These are phyloP conservation scores for Syncephalastrum monosporum DNA, from an alignment of 371 early-diverging fungal genomes.

Conservation along the genomic window DNA sequence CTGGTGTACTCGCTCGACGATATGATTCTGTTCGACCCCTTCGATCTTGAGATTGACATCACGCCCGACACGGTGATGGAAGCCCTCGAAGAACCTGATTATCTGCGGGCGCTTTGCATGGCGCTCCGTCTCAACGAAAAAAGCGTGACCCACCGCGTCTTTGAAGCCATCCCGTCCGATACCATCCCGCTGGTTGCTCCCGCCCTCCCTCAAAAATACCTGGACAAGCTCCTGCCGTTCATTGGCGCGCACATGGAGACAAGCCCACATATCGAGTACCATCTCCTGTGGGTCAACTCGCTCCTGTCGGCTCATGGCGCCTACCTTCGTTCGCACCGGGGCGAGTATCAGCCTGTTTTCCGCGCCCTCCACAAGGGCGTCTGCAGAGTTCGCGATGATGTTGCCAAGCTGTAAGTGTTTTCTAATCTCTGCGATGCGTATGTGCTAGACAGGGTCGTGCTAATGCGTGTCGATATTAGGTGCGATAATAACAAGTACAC, in stretches of 20 bases:
- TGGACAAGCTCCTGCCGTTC: constrained; percentile 80
- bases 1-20: constrained; percentile 94
- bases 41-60: constrained; percentile 94
- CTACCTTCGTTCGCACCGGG: constrained; percentile 77
- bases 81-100: constrained; percentile 71
- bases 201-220: constrained; percentile 81
- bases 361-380: constrained; percentile 81
- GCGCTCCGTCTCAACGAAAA: constrained; percentile 89
- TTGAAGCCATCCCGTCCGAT: constrained; percentile 78
- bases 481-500: constrained; percentile 83
- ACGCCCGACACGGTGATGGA: constrained; percentile 85
- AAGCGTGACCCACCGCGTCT: constrained; percentile 69
- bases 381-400: constrained; percentile 65
- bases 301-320: constrained; percentile 80
- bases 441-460: neutral
- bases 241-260: constrained; percentile 74
- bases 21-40: constrained; percentile 91
- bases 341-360: constrained; percentile 73
- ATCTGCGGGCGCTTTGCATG: constrained; percentile 86
- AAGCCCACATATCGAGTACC: constrained; percentile 85
- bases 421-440: neutral
- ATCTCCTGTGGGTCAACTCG: constrained; percentile 77
- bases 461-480: constrained; percentile 34
- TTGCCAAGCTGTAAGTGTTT: constrained; percentile 71
- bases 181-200: constrained; percentile 74